Evolutionary conservation across 2,329 filamentous ascomycete genomes (phyloP).

Genomic region (Botrytis fragariae): DNA sequence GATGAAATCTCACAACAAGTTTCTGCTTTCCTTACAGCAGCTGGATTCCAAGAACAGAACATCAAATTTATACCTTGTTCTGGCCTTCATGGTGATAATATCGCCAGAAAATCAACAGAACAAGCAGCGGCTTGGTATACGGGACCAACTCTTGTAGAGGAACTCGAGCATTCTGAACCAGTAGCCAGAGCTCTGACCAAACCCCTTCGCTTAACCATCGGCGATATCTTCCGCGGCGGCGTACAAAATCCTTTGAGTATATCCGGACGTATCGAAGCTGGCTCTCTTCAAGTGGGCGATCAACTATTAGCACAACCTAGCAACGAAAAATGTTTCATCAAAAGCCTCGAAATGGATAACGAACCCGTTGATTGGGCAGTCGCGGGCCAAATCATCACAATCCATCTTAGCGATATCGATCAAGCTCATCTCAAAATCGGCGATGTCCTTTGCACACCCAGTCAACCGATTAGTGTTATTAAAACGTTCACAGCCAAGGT

Average conservation of each 20-base stretch:
- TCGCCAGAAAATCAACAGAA: conserved; percentile 59
- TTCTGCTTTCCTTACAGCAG: conserved; percentile 74
- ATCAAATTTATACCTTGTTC: conserved; percentile 87
- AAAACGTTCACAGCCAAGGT: conserved; percentile 79
- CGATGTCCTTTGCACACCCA: conserved; percentile 77
- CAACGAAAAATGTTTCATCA: conserved; percentile 76
- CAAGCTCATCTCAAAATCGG: conserved; percentile 77
- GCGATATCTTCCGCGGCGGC: conserved; percentile 79
- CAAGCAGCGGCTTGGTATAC: conserved; percentile 72
- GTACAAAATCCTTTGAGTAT: conserved; percentile 80
- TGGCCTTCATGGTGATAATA: conserved; percentile 84
- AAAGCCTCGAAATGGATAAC: conserved; percentile 74
- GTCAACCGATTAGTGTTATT: conserved; percentile 65
- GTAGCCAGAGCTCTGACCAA: conserved; percentile 68
- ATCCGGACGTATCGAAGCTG: conserved; percentile 80
- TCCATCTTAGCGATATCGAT: conserved; percentile 86
- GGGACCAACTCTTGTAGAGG: conserved; percentile 75
- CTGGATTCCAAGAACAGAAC: conserved; percentile 79
- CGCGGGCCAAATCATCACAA: conserved; percentile 80
- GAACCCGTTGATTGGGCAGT: conserved; percentile 82
- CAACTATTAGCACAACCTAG: conserved; percentile 75
- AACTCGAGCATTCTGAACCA: conserved; percentile 80
- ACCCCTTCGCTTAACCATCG: conserved; percentile 81
- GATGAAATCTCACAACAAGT: conserved; percentile 83
- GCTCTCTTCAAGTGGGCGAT: conserved; percentile 82